Base-by-base conservation (phyloP, 192 early-diverging fungal species). In the Spizellomyces sp. region DNA sequence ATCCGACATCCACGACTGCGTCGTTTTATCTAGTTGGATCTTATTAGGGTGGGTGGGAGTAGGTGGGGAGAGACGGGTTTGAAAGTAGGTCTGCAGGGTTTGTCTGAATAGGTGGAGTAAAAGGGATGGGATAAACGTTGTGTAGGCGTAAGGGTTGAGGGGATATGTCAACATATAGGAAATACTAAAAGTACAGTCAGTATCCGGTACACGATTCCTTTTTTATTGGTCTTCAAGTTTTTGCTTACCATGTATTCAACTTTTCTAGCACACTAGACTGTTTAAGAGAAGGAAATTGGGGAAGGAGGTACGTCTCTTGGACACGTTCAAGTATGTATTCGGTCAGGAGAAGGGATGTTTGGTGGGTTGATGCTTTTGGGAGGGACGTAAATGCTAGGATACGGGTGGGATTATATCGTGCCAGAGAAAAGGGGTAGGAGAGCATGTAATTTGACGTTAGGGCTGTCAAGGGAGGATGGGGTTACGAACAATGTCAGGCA, bases 141-240 rank as follows among this genome's bases (percentile, higher is more conserved):
- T 12, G 50, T 54, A 4, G 17, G 12, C 2, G 17, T 54, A n/a
- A 2, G 50, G 50, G 4, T 54, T 12, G 14, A 54, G 50, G 50
- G 50, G 50, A 54, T 54, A 54, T 54, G 50, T 54, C 17, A 54
- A n/a, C 12, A 54, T 54, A 54, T n/a, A 54, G 17, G 50, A 54
- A 54, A 54, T 54, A 19, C 50, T 54, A 19, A 0, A 54, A 12
- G 1, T 1, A 19, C 14, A 54, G 50, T 36, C 3, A 36, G 27
- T 36, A 36, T 36, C 27, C 27, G 3, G 3, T 36, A 36, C 27
- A 54, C 50, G 50, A 54, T 54, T 52, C 48, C 9, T 52, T n/a
- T n/a, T 12, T 54, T 54, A 54, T 19, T n/a, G 9, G 9, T 52
- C 9, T n/a, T 12, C 0, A 54, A n/a, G 17, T n/a, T n/a, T 12